phyloP scores from a whole-genome alignment of 148 eudicot genomes.

The Vaccinium myrtillus region DNA sequence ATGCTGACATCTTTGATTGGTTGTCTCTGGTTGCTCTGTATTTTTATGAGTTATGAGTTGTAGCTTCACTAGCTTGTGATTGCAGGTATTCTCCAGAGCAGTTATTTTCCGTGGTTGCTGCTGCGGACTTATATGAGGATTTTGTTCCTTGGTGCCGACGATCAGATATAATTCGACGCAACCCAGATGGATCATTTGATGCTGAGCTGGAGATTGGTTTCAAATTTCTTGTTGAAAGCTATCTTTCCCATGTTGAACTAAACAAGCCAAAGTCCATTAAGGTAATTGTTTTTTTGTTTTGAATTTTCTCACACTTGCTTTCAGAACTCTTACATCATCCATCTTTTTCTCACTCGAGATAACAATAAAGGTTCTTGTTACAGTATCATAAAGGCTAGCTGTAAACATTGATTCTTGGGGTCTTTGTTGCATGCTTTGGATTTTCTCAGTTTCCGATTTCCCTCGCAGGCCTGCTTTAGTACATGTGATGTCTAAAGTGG shows the following conservation, averaged over 20 bases:
- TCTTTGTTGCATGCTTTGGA: background rate
- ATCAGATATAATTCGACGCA: slow-evolving; percentile 59
- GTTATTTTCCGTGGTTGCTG: slow-evolving; percentile 87
- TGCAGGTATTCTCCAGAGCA: slow-evolving; percentile 91
- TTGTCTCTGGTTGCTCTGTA: background rate
- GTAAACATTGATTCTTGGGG: background rate
- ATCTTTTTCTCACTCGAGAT: too few species aligned
- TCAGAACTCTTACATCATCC: slow-evolving; percentile 1
- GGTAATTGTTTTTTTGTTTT: slow-evolving; percentile 35
- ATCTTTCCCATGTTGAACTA: slow-evolving; percentile 77
- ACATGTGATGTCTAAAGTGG: background rate
- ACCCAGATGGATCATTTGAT: slow-evolving; percentile 87
- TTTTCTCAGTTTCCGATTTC: too few species aligned
- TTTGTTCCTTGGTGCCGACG: slow-evolving; percentile 93
- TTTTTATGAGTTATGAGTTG: background rate
- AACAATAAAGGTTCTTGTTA: background rate
- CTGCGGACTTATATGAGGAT: slow-evolving; percentile 85
- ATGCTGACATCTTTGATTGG: background rate
- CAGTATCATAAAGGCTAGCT: background rate
- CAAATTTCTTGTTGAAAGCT: slow-evolving; percentile 86
- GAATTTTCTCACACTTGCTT: background rate
- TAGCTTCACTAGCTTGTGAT: background rate
- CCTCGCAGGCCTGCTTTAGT: background rate
- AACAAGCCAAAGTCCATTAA: slow-evolving; percentile 60
- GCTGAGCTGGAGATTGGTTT: slow-evolving; percentile 92